Evolutionary conservation across 371 early-diverging fungal species (phyloP).

Genomic region (Lichtheimia ornata): DNA sequence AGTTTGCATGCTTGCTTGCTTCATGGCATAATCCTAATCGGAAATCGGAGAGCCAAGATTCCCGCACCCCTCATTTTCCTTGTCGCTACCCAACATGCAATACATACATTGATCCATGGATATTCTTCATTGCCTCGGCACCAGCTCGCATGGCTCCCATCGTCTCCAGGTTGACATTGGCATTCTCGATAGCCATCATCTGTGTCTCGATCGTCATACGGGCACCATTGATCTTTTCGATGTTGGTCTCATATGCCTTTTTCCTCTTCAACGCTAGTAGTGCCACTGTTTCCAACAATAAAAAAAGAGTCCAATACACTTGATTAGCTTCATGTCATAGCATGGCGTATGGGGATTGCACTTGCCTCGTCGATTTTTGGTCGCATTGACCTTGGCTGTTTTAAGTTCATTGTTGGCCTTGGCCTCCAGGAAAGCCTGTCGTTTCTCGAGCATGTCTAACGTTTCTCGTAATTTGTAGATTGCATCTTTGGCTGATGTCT

Average conservation of each 20-base stretch:
- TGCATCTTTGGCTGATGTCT: constrained; percentile 91
- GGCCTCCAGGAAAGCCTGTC: constrained; percentile 83
- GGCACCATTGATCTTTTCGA: constrained; percentile 88
- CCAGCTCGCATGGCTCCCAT: constrained; percentile 96
- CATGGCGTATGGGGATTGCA: neutral
- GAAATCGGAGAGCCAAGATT: no score
- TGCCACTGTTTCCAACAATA: constrained; percentile 59
- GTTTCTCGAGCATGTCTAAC: constrained; percentile 92
- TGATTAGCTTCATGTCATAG: neutral
- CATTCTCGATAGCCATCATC: constrained; percentile 94
- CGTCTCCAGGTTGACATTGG: constrained; percentile 94
- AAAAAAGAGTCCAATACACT: neutral
- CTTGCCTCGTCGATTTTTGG: constrained; percentile 91
- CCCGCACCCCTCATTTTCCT: neutral
- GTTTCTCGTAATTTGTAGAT: constrained; percentile 91
- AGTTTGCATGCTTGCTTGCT: neutral
- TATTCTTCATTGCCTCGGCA: constrained; percentile 91
- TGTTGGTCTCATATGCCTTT: constrained; percentile 82
- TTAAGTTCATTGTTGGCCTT: constrained; percentile 89
- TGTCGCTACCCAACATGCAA: neutral
- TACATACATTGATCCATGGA: constrained; percentile 89
- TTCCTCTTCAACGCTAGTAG: constrained; percentile 95
- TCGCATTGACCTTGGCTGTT: constrained; percentile 86
- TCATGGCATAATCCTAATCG: neutral
- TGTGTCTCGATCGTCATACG: constrained; percentile 94